Percentiles rank a stretch among this genome's conserved stretches.
These are phyloP conservation scores for Bryum argenteum DNA, from an alignment of 225 moss, liverwort and hornwort species.

Conservation along the genomic window DNA sequence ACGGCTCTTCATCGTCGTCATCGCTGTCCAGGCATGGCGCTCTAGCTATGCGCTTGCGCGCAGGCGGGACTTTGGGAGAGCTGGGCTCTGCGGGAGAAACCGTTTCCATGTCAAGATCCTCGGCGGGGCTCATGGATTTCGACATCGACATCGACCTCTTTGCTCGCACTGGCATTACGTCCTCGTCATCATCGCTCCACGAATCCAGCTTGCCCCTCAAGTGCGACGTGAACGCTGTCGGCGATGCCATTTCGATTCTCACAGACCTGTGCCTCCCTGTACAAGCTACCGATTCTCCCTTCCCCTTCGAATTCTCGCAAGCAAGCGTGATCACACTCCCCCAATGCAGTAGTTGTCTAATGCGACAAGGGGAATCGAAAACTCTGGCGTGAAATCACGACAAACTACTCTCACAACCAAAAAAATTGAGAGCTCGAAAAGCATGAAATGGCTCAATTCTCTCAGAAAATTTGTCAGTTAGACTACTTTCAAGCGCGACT, in stretches of 20 bases:
- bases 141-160: conserved; percentile 30
- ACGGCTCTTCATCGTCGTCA: conserved; percentile 30
- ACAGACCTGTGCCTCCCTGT: neutral
- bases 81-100: conserved; percentile 29
- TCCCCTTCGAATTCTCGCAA: neutral
- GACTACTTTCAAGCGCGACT: neutral
- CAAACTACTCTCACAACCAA: too few relatives aligned
- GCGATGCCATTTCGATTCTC: conserved; percentile 31
- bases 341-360: too few relatives aligned
- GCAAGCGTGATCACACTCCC: too few relatives aligned
- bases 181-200: conserved; percentile 55
- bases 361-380: too few relatives aligned
- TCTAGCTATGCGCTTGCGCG: conserved; percentile 43
- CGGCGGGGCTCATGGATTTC: conserved; percentile 19
- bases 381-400: neutral
- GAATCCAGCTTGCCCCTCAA: conserved; percentile 48
- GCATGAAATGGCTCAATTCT: neutral
- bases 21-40: conserved; percentile 51
- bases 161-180: conserved; percentile 12
- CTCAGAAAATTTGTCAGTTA: neutral
- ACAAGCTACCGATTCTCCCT: neutral
- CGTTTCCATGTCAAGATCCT: conserved; percentile 14
- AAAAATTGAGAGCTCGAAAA: neutral
- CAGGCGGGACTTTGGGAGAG: conserved; percentile 35
- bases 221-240: conserved; percentile 23